Percentiles rank a stretch among this genome's conserved stretches.
Evolutionary conservation across 1,284 basidiomycete genomes (phyloP).

Genomic region (Gomphus bonarii): DNA sequence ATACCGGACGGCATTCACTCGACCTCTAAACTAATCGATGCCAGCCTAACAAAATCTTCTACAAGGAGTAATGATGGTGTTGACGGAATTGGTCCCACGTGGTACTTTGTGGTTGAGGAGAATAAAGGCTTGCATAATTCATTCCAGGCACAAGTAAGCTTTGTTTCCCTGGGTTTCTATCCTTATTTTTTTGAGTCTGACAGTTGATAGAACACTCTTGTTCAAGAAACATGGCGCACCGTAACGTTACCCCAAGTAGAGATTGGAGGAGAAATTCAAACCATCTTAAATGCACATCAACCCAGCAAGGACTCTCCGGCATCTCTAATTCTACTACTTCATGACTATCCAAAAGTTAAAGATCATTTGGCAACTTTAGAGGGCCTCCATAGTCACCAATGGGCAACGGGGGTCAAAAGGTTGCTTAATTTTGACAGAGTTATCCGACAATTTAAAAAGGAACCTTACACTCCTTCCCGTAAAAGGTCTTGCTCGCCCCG

Average conservation of each 20-base stretch:
- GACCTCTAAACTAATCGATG: background rate
- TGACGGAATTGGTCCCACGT: background rate
- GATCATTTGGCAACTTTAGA: background rate
- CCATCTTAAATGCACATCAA: background rate
- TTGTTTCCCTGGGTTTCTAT: background rate
- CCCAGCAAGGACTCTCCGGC: background rate
- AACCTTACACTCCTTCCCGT: background rate
- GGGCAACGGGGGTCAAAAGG: background rate
- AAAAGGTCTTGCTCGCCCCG: slow-evolving; percentile 2
- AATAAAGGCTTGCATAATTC: slow-evolving; percentile 1
- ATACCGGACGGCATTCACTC: background rate
- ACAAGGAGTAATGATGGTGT: background rate
- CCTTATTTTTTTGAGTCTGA: background rate
- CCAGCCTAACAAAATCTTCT: background rate
- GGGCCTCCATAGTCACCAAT: background rate
- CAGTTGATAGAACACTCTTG: background rate
- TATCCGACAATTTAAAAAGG: background rate
- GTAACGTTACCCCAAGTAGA: background rate
- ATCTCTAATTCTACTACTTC: slow-evolving; percentile 1
- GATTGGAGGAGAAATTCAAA: background rate
- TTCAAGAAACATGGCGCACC: background rate
- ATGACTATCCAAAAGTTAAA: background rate
- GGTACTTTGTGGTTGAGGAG: slow-evolving; percentile 3
- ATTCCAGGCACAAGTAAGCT: background rate
- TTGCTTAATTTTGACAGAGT: background rate